A percentile compares a stretch with the other conserved stretches of the same genome.
phyloP scores from a whole-genome alignment of 164 flowering plant species.

The Piper longum region DNA sequence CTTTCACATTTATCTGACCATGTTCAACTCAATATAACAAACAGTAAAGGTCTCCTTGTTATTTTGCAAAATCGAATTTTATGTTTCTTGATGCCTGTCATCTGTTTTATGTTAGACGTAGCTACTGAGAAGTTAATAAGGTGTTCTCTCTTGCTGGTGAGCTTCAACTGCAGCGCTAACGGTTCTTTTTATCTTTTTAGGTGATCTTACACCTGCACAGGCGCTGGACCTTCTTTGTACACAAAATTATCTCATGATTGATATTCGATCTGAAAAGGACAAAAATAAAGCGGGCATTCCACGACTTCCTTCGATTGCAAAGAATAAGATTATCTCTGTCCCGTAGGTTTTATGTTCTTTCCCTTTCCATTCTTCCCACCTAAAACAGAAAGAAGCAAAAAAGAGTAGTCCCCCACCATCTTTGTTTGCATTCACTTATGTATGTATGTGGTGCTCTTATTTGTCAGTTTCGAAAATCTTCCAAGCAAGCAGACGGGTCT shows the following conservation, averaged over 20 bases:
- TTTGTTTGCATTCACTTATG: no score
- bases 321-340: constrained; percentile 59
- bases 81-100: background rate
- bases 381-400: background rate
- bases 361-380: background rate
- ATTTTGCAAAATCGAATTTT: background rate
- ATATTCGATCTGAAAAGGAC: constrained; percentile 82
- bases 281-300: constrained; percentile 78
- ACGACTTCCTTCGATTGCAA: constrained; percentile 79
- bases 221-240: constrained; percentile 60
- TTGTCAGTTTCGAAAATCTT: constrained; percentile 68
- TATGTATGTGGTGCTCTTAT: background rate
- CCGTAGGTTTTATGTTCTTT: constrained; percentile 50
- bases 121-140: no score
- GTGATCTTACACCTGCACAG: constrained; percentile 82
- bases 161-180: background rate
- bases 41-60: background rate
- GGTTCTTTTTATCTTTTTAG: constrained; percentile 17
- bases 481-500: constrained; percentile 61
- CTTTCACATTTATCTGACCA: background rate
- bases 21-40: background rate
- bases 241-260: constrained; percentile 47
- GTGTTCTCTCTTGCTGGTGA: background rate
- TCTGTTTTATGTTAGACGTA: no score
- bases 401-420: background rate